Percentiles rank a stretch among this genome's conserved stretches.
phyloP scores from a whole-genome alignment of 2,329 filamentous ascomycete genomes.

The Diaporthe longicolla region DNA sequence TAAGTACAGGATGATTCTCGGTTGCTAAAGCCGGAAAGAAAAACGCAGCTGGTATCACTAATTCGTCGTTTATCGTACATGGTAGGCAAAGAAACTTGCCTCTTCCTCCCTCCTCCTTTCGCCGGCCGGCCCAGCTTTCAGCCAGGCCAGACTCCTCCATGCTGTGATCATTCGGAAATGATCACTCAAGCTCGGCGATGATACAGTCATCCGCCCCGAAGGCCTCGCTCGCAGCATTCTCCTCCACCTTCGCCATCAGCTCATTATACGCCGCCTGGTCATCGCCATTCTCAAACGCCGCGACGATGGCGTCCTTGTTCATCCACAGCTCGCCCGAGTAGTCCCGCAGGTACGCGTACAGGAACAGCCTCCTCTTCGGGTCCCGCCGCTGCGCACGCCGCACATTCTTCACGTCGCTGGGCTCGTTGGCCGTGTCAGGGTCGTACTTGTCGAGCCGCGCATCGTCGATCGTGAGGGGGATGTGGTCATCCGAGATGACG shows the following conservation, averaged over 20 bases:
- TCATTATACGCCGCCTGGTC: constrained; percentile 38
- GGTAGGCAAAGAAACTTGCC: neutral
- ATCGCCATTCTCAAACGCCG: constrained; percentile 37
- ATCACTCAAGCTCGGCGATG: neutral
- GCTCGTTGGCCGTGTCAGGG: constrained; percentile 38
- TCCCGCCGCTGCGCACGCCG: constrained; percentile 37
- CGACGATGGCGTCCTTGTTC: constrained; percentile 42
- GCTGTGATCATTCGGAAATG: neutral
- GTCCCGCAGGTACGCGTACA: constrained; percentile 41
- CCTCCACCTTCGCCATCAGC: constrained; percentile 29
- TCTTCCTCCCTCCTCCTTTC: neutral
- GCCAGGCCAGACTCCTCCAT: constrained; percentile 12
- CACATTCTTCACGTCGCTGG: constrained; percentile 40
- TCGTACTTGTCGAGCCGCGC: constrained; percentile 34
- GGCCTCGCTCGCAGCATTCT: neutral
- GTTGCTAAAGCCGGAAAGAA: neutral
- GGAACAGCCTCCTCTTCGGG: constrained; percentile 35
- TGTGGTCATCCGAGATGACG: constrained; percentile 35
- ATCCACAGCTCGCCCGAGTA: constrained; percentile 43
- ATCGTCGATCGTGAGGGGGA: constrained; percentile 40
- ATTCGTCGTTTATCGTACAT: neutral
- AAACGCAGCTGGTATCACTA: constrained; percentile 25
- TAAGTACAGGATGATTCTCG: neutral
- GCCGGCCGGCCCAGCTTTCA: neutral
- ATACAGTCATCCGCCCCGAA: neutral